Base-by-base conservation (phyloP, 73 alveolate genomes). In the Paramecium pentaurelia region DNA sequence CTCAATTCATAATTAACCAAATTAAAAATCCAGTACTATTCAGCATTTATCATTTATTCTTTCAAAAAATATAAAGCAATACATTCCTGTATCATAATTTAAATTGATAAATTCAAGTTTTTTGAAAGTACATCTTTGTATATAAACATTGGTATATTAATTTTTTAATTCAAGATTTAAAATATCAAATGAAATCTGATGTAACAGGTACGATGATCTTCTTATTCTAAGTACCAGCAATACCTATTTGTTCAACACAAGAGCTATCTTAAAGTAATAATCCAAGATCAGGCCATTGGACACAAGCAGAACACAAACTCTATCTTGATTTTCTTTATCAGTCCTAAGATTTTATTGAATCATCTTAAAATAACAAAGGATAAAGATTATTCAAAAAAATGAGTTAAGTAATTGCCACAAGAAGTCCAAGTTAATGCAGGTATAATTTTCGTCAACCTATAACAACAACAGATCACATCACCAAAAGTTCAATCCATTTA, bases 361-460 rank as follows among this genome's bases (percentile, higher is more conserved):
- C 91, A 20, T 80, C 91, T 42, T 12, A 80, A 20, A 80, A 80
- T 47, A 80, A 80, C 45, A 80, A 80, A 49, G 91, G 91, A 80
- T 80, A 80, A 47, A 40, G 91, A 80, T 80, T 80, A 80, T 80
- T 80, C 73, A 80, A 80, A 64, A 80, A 80, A 49, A 80, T 80
- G 91, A 80, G 91, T 47, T 47, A 40, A 9, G 51, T 80, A 27
- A 80, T 80, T 49, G 91, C 42, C 27, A 80, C 91, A 5, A 80
- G 91, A 36, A 80, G 58, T 20, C 91, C 91, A 40, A 80, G 91
- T 80, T 47, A 80, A 47, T 80, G 91, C 45, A 80, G 91, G 91
- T 80, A 80, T 27, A 12, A 80, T 18, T 18, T 42, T 80, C 45
- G 6, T 37, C 11, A 36, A 75, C 42, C 38, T 37, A 32, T 32